Conservation (phyloP, 768 basidiomycete species). For the Leccinellum albellum region DNA sequence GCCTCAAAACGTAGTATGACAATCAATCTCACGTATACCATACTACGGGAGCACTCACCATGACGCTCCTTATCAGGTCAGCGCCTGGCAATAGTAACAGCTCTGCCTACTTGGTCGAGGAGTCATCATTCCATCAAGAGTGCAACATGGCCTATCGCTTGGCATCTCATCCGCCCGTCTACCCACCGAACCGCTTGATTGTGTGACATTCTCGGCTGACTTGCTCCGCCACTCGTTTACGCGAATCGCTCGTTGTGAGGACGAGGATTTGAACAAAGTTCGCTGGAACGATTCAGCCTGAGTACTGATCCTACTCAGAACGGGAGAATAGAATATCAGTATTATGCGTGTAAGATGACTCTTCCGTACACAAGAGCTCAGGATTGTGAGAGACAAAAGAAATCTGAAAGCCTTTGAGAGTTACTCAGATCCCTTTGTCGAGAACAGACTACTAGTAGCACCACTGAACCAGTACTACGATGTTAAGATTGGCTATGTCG, state of each 20-base stretch:
- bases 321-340: background rate
- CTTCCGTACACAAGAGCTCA: background rate
- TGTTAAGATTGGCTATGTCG: background rate
- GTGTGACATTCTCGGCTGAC: background rate
- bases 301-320: background rate
- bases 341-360: background rate
- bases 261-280: background rate
- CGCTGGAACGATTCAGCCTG: background rate
- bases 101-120: background rate
- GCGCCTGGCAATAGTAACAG: background rate
- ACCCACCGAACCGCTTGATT: background rate
- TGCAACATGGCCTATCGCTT: background rate
- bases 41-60: background rate
- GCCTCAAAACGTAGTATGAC: background rate
- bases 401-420: too few species aligned
- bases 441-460: too few species aligned
- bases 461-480: too few species aligned
- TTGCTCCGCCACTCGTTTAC: background rate
- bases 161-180: background rate
- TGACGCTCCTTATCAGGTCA: background rate
- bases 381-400: background rate
- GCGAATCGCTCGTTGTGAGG: background rate
- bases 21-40: slow-evolving; percentile 5
- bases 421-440: background rate
- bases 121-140: background rate